Evolutionary conservation across 75 land plant species (phyloP), one percentile per base, ranked within the genome.

Genomic region (Pinus taeda): DNA sequence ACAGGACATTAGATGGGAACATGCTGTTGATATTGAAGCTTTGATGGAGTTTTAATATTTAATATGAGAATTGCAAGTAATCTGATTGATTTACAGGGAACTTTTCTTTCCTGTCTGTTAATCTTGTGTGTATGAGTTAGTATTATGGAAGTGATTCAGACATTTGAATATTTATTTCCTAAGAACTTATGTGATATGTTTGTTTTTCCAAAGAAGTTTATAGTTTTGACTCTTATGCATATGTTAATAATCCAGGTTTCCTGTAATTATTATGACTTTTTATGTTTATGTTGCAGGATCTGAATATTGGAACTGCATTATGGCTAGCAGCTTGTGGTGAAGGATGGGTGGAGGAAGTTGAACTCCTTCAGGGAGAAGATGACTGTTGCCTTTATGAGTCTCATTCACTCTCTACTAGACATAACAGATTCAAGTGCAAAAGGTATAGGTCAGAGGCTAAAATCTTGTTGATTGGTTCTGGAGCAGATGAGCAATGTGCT

Each of bases 401-500:
- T 59, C n/a, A 9, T 69, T 42, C n/a, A 69, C 55, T 42, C 42
- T 69, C 22, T 7, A 42, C 20, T 69, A n/a, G 4, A 69, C 0
- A 42, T n/a, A 42, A 39, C 18, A 20, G 36, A 8, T 22, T 49
- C 26, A 57, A 67, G n/a, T 74, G 85, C 60, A 79, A 57, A 29
- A 87, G 76, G 36, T 90, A 89, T 81, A 90, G 77, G 60, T 96
- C 98, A 71, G 73, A 76, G 55, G 91, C 99, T 45, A 87, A 81
- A 77, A 85, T 96, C 53, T 77, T 96, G 36, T 76, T 96, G 17
- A 91, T 96, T 83, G 99, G 99, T 59, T 84, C 95, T 77, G 99
- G 99, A 78, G 99, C 99, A 73, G 99, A 96, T 83, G 99, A 96
- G 83, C 99, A 96, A 74, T 96, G 99, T 96, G 99, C 89, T 80